Percentiles rank a stretch among this genome's conserved stretches.
Conservation (phyloP, 75 land plant species). For the Sequoiadendron giganteum region DNA sequence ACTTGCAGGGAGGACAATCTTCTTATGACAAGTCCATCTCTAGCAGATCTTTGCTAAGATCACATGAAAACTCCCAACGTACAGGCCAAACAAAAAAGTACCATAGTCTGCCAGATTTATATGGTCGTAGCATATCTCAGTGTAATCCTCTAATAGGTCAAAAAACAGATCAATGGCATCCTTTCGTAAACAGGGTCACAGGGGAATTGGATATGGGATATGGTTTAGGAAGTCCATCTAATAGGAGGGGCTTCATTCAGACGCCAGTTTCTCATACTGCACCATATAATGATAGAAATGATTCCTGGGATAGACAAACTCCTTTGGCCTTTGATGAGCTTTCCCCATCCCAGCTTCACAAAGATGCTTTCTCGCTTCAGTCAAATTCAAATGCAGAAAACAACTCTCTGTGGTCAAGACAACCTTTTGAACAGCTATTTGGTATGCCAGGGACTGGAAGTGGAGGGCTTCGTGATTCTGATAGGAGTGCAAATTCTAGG, state of each 20-base stretch:
- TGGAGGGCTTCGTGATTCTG: constrained; percentile 17
- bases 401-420: constrained; percentile 89
- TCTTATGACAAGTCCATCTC: constrained; percentile 25
- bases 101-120: constrained; percentile 65
- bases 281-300: constrained; percentile 3
- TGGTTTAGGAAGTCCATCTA: constrained; percentile 18
- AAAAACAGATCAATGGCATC: constrained; percentile 31
- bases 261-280: constrained; percentile 25
- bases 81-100: constrained; percentile 50
- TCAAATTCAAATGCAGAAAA: constrained; percentile 36
- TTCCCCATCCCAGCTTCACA: constrained; percentile 59
- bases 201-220: constrained; percentile 39
- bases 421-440: constrained; percentile 90
- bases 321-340: constrained; percentile 75
- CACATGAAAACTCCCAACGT: constrained; percentile 14
- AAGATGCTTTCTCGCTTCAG: constrained; percentile 60
- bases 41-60: constrained; percentile 18
- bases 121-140: constrained; percentile 28
- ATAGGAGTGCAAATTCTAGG: constrained; percentile 1
- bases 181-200: constrained; percentile 41
- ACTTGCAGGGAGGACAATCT: constrained; percentile 30
- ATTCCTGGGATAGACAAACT: constrained; percentile 26
- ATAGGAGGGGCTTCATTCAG: constrained; percentile 21
- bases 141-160: constrained; percentile 31
- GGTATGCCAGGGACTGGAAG: constrained; percentile 43